Evolutionary conservation across 2,329 filamentous ascomycete species (phyloP).

Genomic region (Zasmidium angulare): DNA sequence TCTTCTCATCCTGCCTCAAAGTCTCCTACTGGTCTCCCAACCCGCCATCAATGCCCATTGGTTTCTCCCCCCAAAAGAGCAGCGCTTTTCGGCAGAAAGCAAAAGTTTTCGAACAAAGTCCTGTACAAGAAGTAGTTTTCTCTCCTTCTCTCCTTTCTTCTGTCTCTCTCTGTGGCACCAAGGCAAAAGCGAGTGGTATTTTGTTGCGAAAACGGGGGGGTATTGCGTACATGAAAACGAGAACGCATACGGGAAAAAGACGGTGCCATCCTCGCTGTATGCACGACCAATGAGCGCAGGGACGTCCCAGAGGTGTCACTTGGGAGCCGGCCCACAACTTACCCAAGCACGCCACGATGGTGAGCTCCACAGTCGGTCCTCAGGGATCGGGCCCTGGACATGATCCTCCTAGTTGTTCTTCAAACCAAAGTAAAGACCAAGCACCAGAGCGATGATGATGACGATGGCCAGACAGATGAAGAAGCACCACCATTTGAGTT

Average conservation of each 20-base stretch:
- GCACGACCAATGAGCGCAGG: background rate
- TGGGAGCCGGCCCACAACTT: no score
- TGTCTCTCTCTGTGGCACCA: background rate
- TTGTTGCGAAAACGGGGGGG: background rate
- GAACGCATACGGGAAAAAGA: background rate
- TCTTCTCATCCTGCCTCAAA: background rate
- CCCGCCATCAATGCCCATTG: background rate
- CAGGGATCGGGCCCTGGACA: background rate
- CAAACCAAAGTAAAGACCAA: constrained; percentile 51
- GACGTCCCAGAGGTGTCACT: no score
- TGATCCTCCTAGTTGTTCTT: constrained; percentile 16
- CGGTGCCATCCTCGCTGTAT: background rate
- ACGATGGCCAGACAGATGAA: constrained; percentile 54
- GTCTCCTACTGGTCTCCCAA: background rate
- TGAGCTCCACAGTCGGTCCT: no score
- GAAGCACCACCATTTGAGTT: constrained; percentile 80
- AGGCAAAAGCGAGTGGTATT: background rate
- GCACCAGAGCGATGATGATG: constrained; percentile 49
- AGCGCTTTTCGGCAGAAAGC: no score
- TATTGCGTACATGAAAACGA: background rate
- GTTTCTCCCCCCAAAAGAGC: background rate
- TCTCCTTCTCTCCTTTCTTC: background rate
- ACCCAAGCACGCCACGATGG: no score
- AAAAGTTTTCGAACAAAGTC: no score
- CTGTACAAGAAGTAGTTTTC: constrained; percentile 6